These are phyloP conservation scores for Wickerhamomyces canadensis DNA, from an alignment of 805 yeast species.

Conservation along the genomic window DNA sequence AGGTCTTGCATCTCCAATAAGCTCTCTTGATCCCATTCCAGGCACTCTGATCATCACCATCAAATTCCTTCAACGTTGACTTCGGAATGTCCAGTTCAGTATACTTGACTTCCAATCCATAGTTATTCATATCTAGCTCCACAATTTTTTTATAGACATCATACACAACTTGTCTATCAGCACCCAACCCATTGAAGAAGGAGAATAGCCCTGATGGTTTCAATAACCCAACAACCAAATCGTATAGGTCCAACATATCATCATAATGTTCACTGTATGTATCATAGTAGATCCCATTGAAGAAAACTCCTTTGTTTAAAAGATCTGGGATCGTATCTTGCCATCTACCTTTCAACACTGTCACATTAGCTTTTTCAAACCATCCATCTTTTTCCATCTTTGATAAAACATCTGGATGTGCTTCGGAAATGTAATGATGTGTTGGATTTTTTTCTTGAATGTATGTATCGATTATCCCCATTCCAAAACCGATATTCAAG, in stretches of 20 bases:
- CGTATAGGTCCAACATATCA: constrained; percentile 84
- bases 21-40: constrained; percentile 61
- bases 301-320: constrained; percentile 59
- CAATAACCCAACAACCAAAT: constrained; percentile 72
- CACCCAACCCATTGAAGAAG: constrained; percentile 88
- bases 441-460: constrained; percentile 55
- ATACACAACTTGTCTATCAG: constrained; percentile 67
- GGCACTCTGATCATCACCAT: constrained; percentile 35
- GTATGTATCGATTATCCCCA: constrained; percentile 89
- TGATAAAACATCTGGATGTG: constrained; percentile 84
- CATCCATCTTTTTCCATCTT: constrained; percentile 74
- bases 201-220: constrained; percentile 83
- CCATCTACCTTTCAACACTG: constrained; percentile 86
- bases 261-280: constrained; percentile 89
- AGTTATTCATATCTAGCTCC: constrained; percentile 69
- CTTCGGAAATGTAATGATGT: constrained; percentile 85
- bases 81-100: constrained; percentile 42
- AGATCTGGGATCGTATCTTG: constrained; percentile 71
- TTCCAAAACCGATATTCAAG: constrained; percentile 89
- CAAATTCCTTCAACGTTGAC: constrained; percentile 29
- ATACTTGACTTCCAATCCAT: constrained; percentile 68
- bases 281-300: constrained; percentile 91
- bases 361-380: constrained; percentile 69
- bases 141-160: constrained; percentile 85
- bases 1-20: constrained; percentile 65